A percentile compares a stretch with the other conserved stretches of the same genome.
Evolutionary conservation across 2,329 filamentous ascomycete genomes (phyloP).

Genomic region (Ciborinia camelliae): DNA sequence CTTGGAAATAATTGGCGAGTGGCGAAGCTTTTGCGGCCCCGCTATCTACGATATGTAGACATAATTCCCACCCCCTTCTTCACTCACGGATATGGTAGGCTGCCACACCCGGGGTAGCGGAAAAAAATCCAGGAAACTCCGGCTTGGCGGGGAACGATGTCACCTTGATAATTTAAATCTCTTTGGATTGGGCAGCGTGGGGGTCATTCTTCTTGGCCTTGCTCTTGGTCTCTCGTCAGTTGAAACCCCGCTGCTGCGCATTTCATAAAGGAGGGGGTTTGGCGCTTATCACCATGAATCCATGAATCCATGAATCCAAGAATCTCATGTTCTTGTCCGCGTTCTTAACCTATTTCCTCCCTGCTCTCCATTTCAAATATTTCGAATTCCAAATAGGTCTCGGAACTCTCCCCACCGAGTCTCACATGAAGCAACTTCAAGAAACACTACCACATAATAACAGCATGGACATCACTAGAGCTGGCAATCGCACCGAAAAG

Average conservation of each 20-base stretch:
- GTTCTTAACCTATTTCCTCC: background rate
- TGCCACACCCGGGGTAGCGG: too few relatives aligned
- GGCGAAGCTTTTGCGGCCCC: background rate
- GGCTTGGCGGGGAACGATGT: conserved; percentile 12
- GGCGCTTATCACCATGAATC: conserved; percentile 10
- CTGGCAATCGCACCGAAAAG: background rate
- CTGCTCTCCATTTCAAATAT: background rate
- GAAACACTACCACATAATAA: conserved; percentile 2
- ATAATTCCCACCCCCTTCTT: background rate
- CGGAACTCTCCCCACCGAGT: background rate
- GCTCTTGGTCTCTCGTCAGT: background rate
- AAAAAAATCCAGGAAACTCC: background rate
- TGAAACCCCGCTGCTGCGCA: background rate
- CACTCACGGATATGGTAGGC: too few relatives aligned
- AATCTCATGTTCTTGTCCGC: background rate
- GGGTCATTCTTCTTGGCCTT: background rate
- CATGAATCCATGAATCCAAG: conserved; percentile 12
- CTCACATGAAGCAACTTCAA: background rate
- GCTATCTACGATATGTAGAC: conserved; percentile 11
- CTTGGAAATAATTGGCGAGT: conserved; percentile 14
- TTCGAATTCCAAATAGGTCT: background rate
- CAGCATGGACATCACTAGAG: background rate
- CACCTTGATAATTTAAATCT: background rate
- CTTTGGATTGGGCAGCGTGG: background rate
- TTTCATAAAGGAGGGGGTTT: conserved; percentile 11